Conservation (phyloP, 2,329 filamentous ascomycete genomes). For the Aureobasidium sp. region DNA sequence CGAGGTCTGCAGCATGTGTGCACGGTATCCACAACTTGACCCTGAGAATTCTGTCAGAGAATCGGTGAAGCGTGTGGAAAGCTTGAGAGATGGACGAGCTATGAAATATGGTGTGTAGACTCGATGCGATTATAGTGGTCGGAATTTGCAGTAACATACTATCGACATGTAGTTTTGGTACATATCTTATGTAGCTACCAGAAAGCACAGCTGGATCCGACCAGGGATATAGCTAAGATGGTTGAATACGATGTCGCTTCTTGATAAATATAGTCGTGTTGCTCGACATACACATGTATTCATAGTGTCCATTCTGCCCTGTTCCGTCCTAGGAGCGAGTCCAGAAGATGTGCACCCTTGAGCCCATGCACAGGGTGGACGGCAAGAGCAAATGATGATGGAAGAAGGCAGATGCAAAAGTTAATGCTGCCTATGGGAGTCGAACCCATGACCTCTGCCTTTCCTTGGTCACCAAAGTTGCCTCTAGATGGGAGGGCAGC, state of each 20-base stretch:
- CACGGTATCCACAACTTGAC: not conserved
- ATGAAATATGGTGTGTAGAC: not conserved
- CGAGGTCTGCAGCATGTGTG: not conserved
- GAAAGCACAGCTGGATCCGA: too few relatives aligned
- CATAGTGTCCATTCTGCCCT: too few relatives aligned
- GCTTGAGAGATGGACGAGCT: not conserved
- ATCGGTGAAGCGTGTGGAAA: not conserved
- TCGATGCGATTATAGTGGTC: not conserved
- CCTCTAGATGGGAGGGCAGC: conserved; percentile 1
- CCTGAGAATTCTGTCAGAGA: not conserved
- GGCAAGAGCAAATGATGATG: not conserved
- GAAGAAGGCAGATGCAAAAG: not conserved
- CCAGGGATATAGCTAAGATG: too few relatives aligned
- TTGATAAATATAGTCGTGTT: too few relatives aligned
- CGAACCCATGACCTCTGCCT: conserved; percentile 11
- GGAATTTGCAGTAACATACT: not conserved
- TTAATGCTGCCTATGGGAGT: not conserved
- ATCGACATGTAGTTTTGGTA: not conserved
- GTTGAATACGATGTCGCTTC: too few relatives aligned
- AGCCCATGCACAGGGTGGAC: not conserved
- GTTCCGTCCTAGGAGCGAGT: too few relatives aligned
- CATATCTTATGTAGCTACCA: too few relatives aligned
- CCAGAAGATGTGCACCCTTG: too few relatives aligned
- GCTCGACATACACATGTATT: too few relatives aligned
- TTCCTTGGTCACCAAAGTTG: not conserved